Conservation (phyloP, 495 filamentous ascomycete genomes). For the Glutinoglossum americanum region DNA sequence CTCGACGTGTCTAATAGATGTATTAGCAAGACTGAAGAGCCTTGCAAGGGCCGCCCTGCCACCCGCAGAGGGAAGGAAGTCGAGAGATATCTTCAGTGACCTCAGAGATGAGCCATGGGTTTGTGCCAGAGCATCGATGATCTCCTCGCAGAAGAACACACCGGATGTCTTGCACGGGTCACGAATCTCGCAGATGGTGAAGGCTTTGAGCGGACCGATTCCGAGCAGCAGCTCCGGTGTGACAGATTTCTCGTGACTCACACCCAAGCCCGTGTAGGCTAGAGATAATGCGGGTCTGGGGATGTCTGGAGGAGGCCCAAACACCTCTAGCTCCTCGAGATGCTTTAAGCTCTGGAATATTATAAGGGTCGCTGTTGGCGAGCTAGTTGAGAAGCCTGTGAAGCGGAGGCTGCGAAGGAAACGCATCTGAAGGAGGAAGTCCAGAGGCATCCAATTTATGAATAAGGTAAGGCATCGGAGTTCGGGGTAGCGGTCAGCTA, state of each 20-base stretch:
- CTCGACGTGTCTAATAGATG: neutral
- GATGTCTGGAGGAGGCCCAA: conserved; percentile 3
- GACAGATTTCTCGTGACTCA: neutral
- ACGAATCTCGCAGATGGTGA: conserved; percentile 5
- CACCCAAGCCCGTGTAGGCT: neutral
- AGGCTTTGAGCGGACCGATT: neutral
- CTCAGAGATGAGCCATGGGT: neutral
- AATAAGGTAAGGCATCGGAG: conserved; percentile 2
- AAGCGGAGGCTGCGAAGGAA: conserved; percentile 3
- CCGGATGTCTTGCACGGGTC: neutral
- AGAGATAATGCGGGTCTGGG: neutral
- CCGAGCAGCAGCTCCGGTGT: conserved; percentile 2
- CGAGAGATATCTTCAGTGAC: neutral
- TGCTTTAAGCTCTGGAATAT: neutral
- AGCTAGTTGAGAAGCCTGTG: conserved; percentile 2
- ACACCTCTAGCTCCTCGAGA: conserved; percentile 3
- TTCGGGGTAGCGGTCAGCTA: conserved; percentile 1
- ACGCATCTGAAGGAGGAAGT: conserved; percentile 2
- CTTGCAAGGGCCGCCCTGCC: neutral
- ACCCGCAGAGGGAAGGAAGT: neutral
- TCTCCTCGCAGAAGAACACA: neutral
- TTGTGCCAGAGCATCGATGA: neutral
- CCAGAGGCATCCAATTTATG: conserved; percentile 1
- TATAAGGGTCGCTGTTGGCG: neutral
- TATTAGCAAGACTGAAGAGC: neutral